A percentile compares a stretch with the other conserved stretches of the same genome.
phyloP scores from a whole-genome alignment of 345 rosid species.

The Salix arbutifolia region DNA sequence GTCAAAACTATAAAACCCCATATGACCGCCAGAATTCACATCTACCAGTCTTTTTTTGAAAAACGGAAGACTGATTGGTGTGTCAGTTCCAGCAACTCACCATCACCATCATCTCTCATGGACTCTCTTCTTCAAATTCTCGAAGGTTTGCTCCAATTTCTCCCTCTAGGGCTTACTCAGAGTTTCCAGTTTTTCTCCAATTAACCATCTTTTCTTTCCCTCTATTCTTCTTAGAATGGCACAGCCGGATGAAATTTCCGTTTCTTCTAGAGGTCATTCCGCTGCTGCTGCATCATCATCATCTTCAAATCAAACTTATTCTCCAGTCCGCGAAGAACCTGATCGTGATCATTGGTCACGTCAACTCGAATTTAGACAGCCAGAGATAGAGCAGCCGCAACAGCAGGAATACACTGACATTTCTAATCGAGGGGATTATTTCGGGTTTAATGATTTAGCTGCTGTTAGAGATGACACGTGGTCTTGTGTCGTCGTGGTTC shows the following conservation, averaged over 20 bases:
- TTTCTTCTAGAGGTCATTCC: not conserved
- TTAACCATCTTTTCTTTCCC: not conserved
- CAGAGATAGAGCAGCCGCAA: conserved; percentile 49
- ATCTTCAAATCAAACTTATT: not conserved
- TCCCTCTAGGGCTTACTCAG: not conserved
- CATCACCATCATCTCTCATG: not conserved
- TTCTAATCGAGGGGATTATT: conserved; percentile 29
- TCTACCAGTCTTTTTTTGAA: conserved; percentile 2
- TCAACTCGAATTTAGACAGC: conserved; percentile 8
- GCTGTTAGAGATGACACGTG: conserved; percentile 65
- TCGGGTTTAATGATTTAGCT: conserved; percentile 33
- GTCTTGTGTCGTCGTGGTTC: conserved; percentile 78
- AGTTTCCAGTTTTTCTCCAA: not conserved
- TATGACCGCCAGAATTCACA: not conserved
- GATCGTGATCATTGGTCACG: not conserved
- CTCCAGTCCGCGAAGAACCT: not conserved
- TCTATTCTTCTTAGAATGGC: conserved; percentile 3
- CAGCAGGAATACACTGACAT: conserved; percentile 18
- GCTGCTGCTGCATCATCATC: not conserved
- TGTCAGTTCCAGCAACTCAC: not conserved
- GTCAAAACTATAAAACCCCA: not conserved
- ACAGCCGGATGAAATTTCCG: not conserved
- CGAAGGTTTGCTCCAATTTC: not conserved
- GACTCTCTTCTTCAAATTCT: not conserved
- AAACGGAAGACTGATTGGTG: conserved; percentile 8